Conservation (phyloP, 164 flowering plant species). For the Brasenia schreberi region DNA sequence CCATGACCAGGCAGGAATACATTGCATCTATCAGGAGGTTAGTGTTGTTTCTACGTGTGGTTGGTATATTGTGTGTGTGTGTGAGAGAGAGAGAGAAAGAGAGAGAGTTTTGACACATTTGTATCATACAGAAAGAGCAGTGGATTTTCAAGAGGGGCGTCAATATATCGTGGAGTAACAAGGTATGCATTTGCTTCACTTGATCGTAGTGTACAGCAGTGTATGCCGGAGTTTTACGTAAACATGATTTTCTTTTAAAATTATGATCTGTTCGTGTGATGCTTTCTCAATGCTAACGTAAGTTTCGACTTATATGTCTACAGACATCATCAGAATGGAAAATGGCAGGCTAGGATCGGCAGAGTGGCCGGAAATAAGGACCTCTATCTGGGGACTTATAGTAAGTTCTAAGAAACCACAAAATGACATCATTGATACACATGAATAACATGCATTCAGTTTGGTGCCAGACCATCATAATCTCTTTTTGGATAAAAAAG, state of each 20-base stretch:
- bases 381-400: slow-evolving; percentile 25
- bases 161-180: slow-evolving; percentile 55
- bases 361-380: slow-evolving; percentile 25
- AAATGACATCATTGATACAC: no score
- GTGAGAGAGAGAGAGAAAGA: background rate
- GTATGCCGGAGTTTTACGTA: no score
- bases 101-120: background rate
- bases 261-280: no score
- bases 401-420: slow-evolving; percentile 5
- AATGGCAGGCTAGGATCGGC: slow-evolving; percentile 32
- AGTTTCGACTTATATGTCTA: background rate
- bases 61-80: no score
- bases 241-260: no score
- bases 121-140: slow-evolving; percentile 35
- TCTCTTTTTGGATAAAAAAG: no score
- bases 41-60: background rate
- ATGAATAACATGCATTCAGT: no score
- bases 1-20: background rate
- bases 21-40: background rate
- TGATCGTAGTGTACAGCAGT: background rate
- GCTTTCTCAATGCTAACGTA: no score
- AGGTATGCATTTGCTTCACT: slow-evolving; percentile 11
- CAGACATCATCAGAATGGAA: slow-evolving; percentile 29
- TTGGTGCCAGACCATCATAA: no score
- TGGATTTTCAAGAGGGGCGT: slow-evolving; percentile 62